Base-by-base conservation (phyloP, 23 red algal genomes). In the Gracilaria vermiculophylla region DNA sequence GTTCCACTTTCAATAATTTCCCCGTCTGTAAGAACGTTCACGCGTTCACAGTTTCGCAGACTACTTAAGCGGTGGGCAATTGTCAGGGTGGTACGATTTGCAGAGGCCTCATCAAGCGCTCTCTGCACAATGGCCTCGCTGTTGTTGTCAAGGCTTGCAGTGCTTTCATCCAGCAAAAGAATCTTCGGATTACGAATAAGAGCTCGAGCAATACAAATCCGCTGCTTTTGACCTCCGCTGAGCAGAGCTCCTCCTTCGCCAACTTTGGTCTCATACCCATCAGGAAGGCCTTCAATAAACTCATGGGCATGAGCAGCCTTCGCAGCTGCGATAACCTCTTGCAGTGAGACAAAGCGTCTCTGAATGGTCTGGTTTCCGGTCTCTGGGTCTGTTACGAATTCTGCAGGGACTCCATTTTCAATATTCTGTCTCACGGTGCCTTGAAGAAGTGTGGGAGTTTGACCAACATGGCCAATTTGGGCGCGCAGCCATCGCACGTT, bases 191-290 rank as follows among this genome's bases (percentile, higher is more conserved):
- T 83, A 25, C 92, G 83, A 61, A 95, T 81, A 17, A 98, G 72
- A 21, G 96, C 96, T 24, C 92, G 73, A 44, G 96, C 92, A 42
- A 95, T 98, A 47, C 92, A 94, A 39, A 98, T 88, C 5, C 96
- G 88, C 54, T 98, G 96, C 62, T 98, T 98, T 81, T 98, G 96
- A 19, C 96, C 96, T 58, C 96, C 92, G 53, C 80, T 89, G 20
- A 98, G 76, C 71, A 91, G 56, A 32, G 92, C 90, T 7, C 96
- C 96, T 40, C 96, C 92, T 51, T 95, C 92, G 15, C 96, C 96
- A 3, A 98, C 64, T 16, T 70, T 20, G 2, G 94, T 96, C 24
- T 96, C 81, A 80, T 96, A 96, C 3, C 82, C 89, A 50, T 91
- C 76, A 3, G 94, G 94, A 29, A 96, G 83, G 41, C 28, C 55